phyloP scores from a whole-genome alignment of 2,329 filamentous ascomycete genomes.

The Lasiodiplodia sp. region DNA sequence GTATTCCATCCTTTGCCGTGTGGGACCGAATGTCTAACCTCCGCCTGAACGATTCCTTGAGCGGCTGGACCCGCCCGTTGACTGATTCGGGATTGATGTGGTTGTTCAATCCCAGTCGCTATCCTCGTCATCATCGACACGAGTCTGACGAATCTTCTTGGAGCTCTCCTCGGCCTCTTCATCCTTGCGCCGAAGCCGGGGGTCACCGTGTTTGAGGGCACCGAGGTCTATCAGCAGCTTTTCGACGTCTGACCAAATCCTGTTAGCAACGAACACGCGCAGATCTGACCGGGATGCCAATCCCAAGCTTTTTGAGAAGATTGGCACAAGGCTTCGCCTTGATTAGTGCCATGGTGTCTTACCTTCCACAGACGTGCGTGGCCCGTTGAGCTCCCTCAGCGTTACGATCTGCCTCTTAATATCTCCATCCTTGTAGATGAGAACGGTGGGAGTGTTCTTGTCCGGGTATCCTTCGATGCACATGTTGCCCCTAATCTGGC shows the following conservation, averaged over 20 bases:
- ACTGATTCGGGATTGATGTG: neutral
- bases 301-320: neutral
- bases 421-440: constrained; percentile 91
- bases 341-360: constrained; percentile 25
- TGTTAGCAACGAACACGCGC: constrained; percentile 19
- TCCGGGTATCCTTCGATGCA: constrained; percentile 98
- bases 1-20: neutral
- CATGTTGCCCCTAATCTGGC: constrained; percentile 88
- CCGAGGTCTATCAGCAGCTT: constrained; percentile 81
- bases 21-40: neutral
- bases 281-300: neutral
- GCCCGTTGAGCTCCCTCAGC: constrained; percentile 76
- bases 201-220: constrained; percentile 78
- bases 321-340: neutral
- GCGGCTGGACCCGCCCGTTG: neutral
- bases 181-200: constrained; percentile 71
- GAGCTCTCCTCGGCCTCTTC: constrained; percentile 61
- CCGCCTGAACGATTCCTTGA: neutral
- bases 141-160: constrained; percentile 63
- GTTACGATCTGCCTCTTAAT: constrained; percentile 94
- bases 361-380: constrained; percentile 39
- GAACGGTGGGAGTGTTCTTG: constrained; percentile 89
- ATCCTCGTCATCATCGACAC: constrained; percentile 56
- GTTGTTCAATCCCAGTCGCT: constrained; percentile 64
- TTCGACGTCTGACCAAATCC: constrained; percentile 69